A percentile compares a stretch with the other conserved stretches of the same genome.
phyloP scores from a whole-genome alignment of 768 basidiomycete species.

The Russula sp. region DNA sequence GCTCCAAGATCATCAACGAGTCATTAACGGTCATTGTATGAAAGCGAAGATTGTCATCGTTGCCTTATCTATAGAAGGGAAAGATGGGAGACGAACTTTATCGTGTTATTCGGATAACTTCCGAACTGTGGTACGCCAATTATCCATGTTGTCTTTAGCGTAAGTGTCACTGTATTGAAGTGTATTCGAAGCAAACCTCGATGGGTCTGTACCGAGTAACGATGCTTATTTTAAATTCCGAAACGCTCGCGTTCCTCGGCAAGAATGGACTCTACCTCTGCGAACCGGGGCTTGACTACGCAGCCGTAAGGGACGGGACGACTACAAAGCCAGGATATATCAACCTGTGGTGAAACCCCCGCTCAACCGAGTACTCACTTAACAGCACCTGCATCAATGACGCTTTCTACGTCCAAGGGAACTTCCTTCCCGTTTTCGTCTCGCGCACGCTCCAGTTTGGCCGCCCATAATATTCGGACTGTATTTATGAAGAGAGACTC shows the following conservation, averaged over 20 bases:
- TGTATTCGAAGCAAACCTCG: too few relatives aligned
- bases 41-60: too few relatives aligned
- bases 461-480: conserved; percentile 29
- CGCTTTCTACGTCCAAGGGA: conserved; percentile 3
- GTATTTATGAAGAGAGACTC: conserved; percentile 30
- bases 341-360: not conserved
- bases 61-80: too few relatives aligned
- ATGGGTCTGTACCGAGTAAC: too few relatives aligned
- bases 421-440: conserved; percentile 24
- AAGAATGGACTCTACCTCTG: conserved; percentile 12
- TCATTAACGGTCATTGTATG: too few relatives aligned
- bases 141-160: too few relatives aligned
- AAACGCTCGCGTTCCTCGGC: conserved; percentile 3
- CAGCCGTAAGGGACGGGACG: conserved; percentile 27
- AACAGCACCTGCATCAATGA: conserved; percentile 13
- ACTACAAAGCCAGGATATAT: conserved; percentile 8
- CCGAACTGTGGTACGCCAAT: too few relatives aligned
- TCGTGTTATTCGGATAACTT: too few relatives aligned
- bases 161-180: too few relatives aligned
- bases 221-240: too few relatives aligned
- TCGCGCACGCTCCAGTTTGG: conserved; percentile 17
- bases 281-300: conserved; percentile 28
- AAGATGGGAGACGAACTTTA: too few relatives aligned
- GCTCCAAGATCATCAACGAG: too few relatives aligned
- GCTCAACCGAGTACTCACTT: conserved; percentile 2